Evolutionary conservation across 305 asterid species (phyloP).

Genomic region (Fraxinus baroniana): DNA sequence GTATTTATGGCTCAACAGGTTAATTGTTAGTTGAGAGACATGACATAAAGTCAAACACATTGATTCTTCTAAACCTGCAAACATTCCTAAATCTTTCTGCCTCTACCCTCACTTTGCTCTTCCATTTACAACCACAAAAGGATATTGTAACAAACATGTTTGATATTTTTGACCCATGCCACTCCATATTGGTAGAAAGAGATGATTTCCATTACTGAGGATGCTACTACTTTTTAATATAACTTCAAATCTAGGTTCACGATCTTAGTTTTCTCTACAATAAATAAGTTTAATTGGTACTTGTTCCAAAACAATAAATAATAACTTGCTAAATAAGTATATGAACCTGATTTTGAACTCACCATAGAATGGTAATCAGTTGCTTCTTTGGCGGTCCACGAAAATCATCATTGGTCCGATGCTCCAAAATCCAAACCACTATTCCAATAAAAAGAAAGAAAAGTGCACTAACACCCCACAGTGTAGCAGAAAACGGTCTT

Average conservation of each 20-base stretch:
- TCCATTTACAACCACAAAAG: neutral
- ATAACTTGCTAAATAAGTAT: neutral
- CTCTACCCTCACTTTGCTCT: neutral
- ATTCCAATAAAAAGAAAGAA: constrained; percentile 51
- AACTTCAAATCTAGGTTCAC: neutral
- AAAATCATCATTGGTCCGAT: constrained; percentile 55
- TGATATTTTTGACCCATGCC: neutral
- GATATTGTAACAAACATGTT: neutral
- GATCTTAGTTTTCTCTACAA: neutral
- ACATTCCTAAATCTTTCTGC: neutral
- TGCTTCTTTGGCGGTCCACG: constrained; percentile 64
- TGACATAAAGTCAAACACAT: neutral
- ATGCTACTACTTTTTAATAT: neutral
- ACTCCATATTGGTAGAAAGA: neutral
- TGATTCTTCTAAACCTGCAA: neutral
- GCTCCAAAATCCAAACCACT: constrained; percentile 71
- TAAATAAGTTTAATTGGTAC: neutral
- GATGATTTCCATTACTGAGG: neutral
- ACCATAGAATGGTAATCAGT: constrained; percentile 60
- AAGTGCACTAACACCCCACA: constrained; percentile 55
- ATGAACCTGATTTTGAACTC: constrained; percentile 14
- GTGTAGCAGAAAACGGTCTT: constrained; percentile 50
- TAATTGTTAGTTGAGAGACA: neutral
- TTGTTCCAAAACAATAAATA: neutral
- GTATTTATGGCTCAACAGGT: neutral